Evolutionary conservation across 208 protist genomes (phyloP).

Genomic region (Trichomonas gallinae): DNA sequence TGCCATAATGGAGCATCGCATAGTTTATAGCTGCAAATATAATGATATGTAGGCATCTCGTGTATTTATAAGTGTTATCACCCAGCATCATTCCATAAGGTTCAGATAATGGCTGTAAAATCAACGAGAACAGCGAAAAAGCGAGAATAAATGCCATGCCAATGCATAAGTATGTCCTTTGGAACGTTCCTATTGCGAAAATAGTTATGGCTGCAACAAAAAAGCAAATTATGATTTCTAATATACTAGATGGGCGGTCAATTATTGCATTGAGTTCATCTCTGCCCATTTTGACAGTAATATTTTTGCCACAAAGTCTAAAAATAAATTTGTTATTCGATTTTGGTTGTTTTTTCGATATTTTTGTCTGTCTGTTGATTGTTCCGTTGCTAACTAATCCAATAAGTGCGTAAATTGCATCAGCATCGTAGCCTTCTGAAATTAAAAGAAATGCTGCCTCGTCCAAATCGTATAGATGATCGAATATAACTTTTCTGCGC

Average conservation of each 20-base stretch:
- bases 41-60: neutral
- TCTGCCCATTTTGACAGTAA: neutral
- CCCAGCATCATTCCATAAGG: neutral
- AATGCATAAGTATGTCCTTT: neutral
- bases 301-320: neutral
- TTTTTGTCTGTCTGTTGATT: neutral
- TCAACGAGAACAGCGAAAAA: neutral
- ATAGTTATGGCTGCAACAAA: neutral
- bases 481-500: neutral
- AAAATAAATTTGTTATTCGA: neutral
- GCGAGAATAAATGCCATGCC: neutral
- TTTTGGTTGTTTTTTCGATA: neutral
- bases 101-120: neutral
- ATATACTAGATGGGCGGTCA: neutral
- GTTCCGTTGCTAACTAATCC: neutral
- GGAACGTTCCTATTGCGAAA: neutral
- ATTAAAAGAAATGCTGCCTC: neutral
- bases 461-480: neutral
- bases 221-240: neutral
- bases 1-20: neutral
- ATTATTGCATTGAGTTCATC: neutral
- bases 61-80: neutral
- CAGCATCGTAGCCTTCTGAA: neutral
- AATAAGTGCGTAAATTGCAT: neutral
- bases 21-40: neutral